Percentiles rank a stretch among this genome's conserved stretches.
Conservation (phyloP, 2,329 filamentous ascomycete species). For the Xylaria sp. region DNA sequence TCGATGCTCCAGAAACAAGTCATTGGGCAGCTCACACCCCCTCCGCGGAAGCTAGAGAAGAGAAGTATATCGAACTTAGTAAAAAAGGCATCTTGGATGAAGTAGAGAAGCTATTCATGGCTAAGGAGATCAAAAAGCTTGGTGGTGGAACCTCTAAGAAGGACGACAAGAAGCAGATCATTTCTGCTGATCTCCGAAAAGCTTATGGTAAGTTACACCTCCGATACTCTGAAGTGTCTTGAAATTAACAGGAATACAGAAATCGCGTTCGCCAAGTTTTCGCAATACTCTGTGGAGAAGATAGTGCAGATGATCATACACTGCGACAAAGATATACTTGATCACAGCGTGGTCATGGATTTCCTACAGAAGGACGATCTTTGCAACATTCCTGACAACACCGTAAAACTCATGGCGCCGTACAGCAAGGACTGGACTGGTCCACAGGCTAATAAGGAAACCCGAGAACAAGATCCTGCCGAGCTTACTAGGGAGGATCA, state of each 20-base stretch:
- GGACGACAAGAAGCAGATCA: conserved; percentile 97
- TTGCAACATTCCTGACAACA: conserved; percentile 91
- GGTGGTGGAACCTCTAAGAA: conserved; percentile 78
- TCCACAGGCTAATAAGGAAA: conserved; percentile 79
- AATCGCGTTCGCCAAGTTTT: conserved; percentile 94
- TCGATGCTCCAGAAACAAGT: conserved; percentile 89
- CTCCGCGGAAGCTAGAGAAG: conserved; percentile 88
- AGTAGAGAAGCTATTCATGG: conserved; percentile 96
- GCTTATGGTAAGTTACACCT: conserved; percentile 72
- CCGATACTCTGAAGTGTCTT: not conserved
- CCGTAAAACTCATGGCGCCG: conserved; percentile 88
- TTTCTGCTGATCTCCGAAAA: conserved; percentile 88
- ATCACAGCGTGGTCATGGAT: conserved; percentile 94
- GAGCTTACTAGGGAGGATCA: conserved; percentile 96
- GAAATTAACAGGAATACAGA: conserved; percentile 59
- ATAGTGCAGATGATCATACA: conserved; percentile 94
- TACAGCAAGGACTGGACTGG: conserved; percentile 98
- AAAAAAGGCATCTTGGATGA: conserved; percentile 96
- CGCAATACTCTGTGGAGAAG: conserved; percentile 83
- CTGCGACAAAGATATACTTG: conserved; percentile 87
- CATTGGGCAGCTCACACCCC: conserved; percentile 91
- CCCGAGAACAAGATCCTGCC: conserved; percentile 83
- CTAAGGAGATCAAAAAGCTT: conserved; percentile 93
- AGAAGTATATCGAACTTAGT: conserved; percentile 93
- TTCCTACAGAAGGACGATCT: conserved; percentile 94